Evolutionary conservation across 2,329 filamentous ascomycete species (phyloP), one percentile per base, ranked within the genome.

Genomic region (Ceratocystis cacaofunesta): DNA sequence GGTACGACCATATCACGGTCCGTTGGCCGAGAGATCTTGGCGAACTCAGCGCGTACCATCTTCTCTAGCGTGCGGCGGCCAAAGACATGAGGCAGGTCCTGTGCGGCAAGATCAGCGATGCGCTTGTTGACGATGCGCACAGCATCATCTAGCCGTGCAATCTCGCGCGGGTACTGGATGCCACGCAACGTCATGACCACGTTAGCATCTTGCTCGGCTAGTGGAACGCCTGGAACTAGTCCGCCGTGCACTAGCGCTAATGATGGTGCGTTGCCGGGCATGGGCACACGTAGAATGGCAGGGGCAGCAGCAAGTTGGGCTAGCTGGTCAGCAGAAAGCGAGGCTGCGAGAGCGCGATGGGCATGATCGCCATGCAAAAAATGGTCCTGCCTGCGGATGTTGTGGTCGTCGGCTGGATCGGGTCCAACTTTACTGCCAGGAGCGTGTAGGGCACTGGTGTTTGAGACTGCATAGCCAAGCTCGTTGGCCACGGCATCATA

Each of bases 121-220:
- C 66, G 43, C 36, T 71, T 67, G 44, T 70, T 65, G 30, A 71
- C 69, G 43, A 69, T 68, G 61, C 68, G 68, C 61, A 70, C 70
- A 57, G 69, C 70, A 17, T 72, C 69, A 6, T 70, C 68, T n/a
- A 66, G 68, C 77, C 74, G 74, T 32, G 76, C 73, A 28, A 75
- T 72, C 63, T 73, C 71, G 36, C 72, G 73, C 5, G 85, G 76
- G 69, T 78, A 80, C 69, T 88, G 80, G 64, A 96, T 82, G 5
- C 85, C 89, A 66, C 91, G 85, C 89, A 99, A 95, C 72, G 90
- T 94, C 91, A 96, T 96, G 50, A 89, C 88, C 63, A 87, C 86
- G 74, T 84, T 85, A 0, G 91, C 87, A 73, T 96, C 81, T 70
- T 87, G 92, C 63, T 81, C 78, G 58, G 86, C 79, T 15, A 95